Base-by-base conservation (phyloP, 176 grass and related monocot genomes). In the Lolium multiflorum region DNA sequence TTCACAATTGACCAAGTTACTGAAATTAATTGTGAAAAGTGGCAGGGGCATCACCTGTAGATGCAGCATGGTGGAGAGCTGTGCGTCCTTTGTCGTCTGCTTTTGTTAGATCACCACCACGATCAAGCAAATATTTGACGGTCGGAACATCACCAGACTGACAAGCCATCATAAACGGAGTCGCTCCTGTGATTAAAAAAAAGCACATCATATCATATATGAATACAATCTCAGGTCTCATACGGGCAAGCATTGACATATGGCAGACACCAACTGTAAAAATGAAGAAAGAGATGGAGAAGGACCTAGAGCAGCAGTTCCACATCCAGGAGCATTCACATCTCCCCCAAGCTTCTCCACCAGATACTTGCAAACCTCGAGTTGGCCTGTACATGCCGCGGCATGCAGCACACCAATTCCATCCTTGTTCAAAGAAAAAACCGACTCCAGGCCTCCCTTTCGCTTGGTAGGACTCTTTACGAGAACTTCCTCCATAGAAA, bases 331-430 rank as follows among this genome's bases (percentile, higher is more conserved):
- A 79, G 57, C 74, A 68, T 89, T 89, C 17, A 44, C 13, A n/a
- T 85, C 88, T 38, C 24, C 59, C 66, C 70, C 70, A 3, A 89
- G 78, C 74, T 89, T 71, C 41, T 89, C 83, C 26, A 89, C 77
- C 6, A 89, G 47, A 63, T 85, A 85, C 78, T 82, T 85, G 70
- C 88, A 89, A 47, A 89, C n/a, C 70, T 85, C 78, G 17, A 81
- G 61, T 43, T 81, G 78, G 50, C 59, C 88, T 11, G 20, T 26
- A 26, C 70, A 76, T 25, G 88, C 49, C 11, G 71, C 83, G 0
- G 1, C 10, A 17, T 68, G 83, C 25, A 89, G n/a, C 77, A 41
- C 14, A 43, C 13, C 62, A 16, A 59, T 2, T 9, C 77, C 88
- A 39, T 55, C 38, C 11, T 24, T 74, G 8, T 80, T 5, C 2